Base-by-base conservation (phyloP, 1,284 basidiomycete species). In the Fistulina hepatica region DNA sequence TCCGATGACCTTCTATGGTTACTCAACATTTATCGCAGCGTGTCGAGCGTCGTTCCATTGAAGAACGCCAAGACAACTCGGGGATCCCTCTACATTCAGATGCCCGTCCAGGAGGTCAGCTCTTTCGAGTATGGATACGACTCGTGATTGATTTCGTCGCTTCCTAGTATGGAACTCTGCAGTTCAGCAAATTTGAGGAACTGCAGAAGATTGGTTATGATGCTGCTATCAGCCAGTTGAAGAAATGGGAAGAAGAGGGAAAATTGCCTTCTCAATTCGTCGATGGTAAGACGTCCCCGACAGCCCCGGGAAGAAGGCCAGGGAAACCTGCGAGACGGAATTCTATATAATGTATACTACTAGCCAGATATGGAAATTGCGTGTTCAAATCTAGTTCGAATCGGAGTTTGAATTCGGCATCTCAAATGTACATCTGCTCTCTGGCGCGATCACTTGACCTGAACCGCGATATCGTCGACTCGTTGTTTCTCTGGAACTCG, bases 41-140 rank as follows among this genome's bases (percentile, higher is more conserved):
- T 97, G 1, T 94, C 94, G 44, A 93, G 89, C 46, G 91, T 97
- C 23, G 88, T 83, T 55, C 94, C 88, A 9, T 67, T 98, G 7
- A 92, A 97, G 57, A 92, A 94, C 46, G 93, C 92, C 17, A 98
- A 98, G 58, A 73, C 73, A 3, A 74, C 83, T 4, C 82, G 83
- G 5, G 84, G 84, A 1, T 93, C 90, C 54, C 62, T 97, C 33
- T 98, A 98, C 56, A 81, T 97, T 61, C 75, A 80, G 41, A 90
- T 98, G 85, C 95, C 95, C 0, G 92, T 97, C 13, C 84, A 92
- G 52, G 80, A 82, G 62, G 83, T 79, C 48, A 43, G 65, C 56
- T 9, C 33, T 15, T 26, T n/a, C 13, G 12, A 33, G 20, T 21
- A 31, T 25, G 12, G 11, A 21, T 10, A 19, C n/a, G 1, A 20